A percentile compares a stretch with the other conserved stretches of the same genome.
Evolutionary conservation across 352 stramenopile genomes (phyloP).

Genomic region (Plasmopara viticola): DNA sequence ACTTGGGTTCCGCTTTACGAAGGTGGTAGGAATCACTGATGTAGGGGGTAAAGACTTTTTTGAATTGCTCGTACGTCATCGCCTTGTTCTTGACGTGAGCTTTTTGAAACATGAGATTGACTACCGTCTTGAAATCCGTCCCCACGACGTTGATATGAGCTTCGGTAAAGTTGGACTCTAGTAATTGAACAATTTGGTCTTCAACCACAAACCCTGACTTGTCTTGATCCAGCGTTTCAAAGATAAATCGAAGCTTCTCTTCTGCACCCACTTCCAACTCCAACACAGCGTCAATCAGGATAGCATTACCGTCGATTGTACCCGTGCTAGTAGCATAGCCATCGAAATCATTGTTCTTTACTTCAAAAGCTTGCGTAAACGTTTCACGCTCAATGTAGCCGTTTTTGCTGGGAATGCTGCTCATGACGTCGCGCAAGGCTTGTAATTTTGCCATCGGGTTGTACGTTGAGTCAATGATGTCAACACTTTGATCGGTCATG

Average conservation of each 20-base stretch:
- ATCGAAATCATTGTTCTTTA: conserved; percentile 46
- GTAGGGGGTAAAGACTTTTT: conserved; percentile 61
- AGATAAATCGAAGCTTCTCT: conserved; percentile 81
- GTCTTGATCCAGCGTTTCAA: conserved; percentile 68
- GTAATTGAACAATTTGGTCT: conserved; percentile 55
- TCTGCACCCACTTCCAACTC: conserved; percentile 65
- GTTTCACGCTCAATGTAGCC: conserved; percentile 67
- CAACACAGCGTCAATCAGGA: conserved; percentile 77
- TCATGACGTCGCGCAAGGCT: conserved; percentile 71
- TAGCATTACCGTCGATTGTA: conserved; percentile 64
- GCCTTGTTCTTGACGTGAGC: conserved; percentile 42
- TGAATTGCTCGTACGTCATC: conserved; percentile 74
- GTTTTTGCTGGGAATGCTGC: conserved; percentile 48
- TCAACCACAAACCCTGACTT: conserved; percentile 45
- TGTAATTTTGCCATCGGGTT: conserved; percentile 57
- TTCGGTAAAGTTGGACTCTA: conserved; percentile 66
- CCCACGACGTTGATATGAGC: conserved; percentile 71
- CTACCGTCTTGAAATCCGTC: conserved; percentile 60
- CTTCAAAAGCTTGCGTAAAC: conserved; percentile 71
- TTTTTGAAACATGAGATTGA: conserved; percentile 65
- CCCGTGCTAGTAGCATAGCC: conserved; percentile 46
- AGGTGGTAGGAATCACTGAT: conserved; percentile 54
- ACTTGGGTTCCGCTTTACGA: conserved; percentile 28
- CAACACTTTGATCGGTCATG: conserved; percentile 33
- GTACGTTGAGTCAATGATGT: conserved; percentile 19